Conservation (phyloP, 2,329 filamentous ascomycete species). For the Stachybotrys elegans region DNA sequence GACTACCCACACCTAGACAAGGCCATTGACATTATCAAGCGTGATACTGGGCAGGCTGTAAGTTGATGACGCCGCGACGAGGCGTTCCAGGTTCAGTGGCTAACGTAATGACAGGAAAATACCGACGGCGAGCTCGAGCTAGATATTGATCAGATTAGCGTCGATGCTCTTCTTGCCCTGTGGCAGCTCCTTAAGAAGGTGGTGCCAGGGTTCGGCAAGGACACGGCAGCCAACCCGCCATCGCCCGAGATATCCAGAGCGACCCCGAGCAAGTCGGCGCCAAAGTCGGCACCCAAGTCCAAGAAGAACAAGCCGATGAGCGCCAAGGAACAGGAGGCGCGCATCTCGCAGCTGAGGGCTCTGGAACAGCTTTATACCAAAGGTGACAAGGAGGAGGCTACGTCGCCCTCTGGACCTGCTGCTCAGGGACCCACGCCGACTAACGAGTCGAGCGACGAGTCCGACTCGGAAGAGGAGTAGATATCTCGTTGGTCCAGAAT, state of each 20-base stretch:
- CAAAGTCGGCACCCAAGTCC: conserved; percentile 23
- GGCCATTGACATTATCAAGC: conserved; percentile 86
- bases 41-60: conserved; percentile 72
- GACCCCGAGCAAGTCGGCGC: conserved; percentile 22
- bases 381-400: conserved; percentile 27
- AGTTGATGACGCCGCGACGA: conserved; percentile 29
- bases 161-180: conserved; percentile 49
- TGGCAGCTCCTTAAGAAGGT: conserved; percentile 41
- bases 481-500: no score
- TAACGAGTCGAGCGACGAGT: conserved; percentile 36
- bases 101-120: conserved; percentile 42
- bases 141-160: conserved; percentile 53
- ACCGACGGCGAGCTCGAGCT: conserved; percentile 55
- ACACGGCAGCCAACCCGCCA: conserved; percentile 17
- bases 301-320: conserved; percentile 75
- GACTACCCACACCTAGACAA: conserved; percentile 71
- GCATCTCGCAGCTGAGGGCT: conserved; percentile 55
- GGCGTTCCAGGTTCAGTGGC: conserved; percentile 5
- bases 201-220: conserved; percentile 34
- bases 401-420: conserved; percentile 18
- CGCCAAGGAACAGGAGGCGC: conserved; percentile 62
- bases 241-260: conserved; percentile 25
- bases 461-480: conserved; percentile 44
- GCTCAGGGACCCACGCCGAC: conserved; percentile 20
- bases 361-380: conserved; percentile 40